Base-by-base conservation (phyloP, 2,329 filamentous ascomycete genomes). In the Endothia cerciana region DNA sequence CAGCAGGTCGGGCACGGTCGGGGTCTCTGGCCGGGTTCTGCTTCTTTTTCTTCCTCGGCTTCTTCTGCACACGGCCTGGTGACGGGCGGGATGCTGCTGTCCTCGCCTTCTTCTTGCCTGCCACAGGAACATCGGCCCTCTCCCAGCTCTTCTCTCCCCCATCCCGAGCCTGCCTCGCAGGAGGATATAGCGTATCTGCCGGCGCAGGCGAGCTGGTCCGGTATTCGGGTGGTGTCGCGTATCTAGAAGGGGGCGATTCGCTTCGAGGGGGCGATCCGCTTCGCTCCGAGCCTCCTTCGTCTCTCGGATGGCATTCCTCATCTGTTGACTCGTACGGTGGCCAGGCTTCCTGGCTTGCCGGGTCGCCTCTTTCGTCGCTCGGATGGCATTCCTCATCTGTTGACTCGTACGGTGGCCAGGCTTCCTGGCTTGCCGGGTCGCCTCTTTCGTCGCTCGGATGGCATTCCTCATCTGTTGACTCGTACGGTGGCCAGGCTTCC, bases 141-240 rank as follows among this genome's bases (percentile, higher is more conserved):
- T 11, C 43, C 43, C 43, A 17, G 43, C n/a, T 11, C 15, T 45
- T 11, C 43, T 45, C 43, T 15, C 43, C 43, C 43, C 15, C 4
- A n/a, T n/a, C 4, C 43, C 4, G 15, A 17, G 43, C 13, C 43
- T 45, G 43, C 15, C 43, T 45, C 5, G 15, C 43, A 45, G 15
- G 15, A 45, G 43, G 43, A 45, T 4, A 45, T 36, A 1, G 10
- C 10, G 33, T 10, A 10, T 7, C 1, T 0, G n/a, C 43, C 15
- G 43, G 15, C 15, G 43, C 6, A 15, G 43, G 15, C 43, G n/a
- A 4, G 43, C 2, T 47, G 1, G 15, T 47, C n/a, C 15, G 43
- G 43, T 47, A 15, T 47, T 47, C 43, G n/a, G 43, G 43, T 13
- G 43, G 43, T 47, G 43, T 47, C n/a, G 43, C 43, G n/a, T 47